Evolutionary conservation across 345 rosid genomes (phyloP).

Genomic region (rapeseed (Brassica napus)): DNA sequence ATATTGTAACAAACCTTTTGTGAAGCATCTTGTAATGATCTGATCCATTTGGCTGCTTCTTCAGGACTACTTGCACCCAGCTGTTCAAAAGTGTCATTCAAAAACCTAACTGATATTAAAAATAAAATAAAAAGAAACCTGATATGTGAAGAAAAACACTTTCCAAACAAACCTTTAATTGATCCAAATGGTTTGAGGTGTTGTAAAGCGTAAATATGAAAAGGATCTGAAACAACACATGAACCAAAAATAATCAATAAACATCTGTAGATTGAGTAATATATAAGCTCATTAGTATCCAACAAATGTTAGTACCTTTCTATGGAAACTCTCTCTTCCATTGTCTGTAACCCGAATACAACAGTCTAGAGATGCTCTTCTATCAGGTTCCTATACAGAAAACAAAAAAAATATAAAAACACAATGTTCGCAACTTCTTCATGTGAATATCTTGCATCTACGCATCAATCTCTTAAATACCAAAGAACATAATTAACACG

Average conservation of each 20-base stretch:
- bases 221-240: constrained; percentile 61
- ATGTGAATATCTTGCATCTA: background rate
- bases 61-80: constrained; percentile 94
- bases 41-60: constrained; percentile 91
- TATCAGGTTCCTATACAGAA: constrained; percentile 58
- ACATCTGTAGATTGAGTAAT: background rate
- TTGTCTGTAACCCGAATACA: constrained; percentile 79
- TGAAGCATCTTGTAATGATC: constrained; percentile 62
- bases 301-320: constrained; percentile 55
- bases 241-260: background rate
- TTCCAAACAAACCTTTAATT: constrained; percentile 62
- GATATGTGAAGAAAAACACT: constrained; percentile 1
- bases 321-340: constrained; percentile 85
- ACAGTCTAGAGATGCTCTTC: constrained; percentile 69
- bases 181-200: constrained; percentile 68
- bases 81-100: constrained; percentile 39
- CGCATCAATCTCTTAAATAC: background rate
- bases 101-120: background rate
- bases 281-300: background rate
- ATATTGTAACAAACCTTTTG: constrained; percentile 49
- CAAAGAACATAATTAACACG: background rate
- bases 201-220: constrained; percentile 79
- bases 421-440: background rate
- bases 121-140: background rate
- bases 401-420: background rate